Evolutionary conservation across 805 yeast species (phyloP).

Genomic region (Saccharomycopsis schoenii): DNA sequence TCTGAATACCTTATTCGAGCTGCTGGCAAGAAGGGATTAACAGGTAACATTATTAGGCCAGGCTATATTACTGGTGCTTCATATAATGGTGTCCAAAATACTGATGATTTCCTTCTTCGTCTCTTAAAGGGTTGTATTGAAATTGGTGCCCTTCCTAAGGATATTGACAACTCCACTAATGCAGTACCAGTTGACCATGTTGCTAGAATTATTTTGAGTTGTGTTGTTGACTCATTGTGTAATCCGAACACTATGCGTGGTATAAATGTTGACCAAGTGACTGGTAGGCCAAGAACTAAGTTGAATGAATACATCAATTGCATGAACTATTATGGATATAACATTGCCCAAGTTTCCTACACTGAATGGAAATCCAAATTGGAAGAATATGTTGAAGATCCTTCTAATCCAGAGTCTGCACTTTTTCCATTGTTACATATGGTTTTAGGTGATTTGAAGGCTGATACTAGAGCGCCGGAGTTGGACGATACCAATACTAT

Average conservation of each 20-base stretch:
- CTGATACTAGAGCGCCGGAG: slow-evolving; percentile 90
- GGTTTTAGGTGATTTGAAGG: slow-evolving; percentile 86
- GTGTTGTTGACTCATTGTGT: not conserved
- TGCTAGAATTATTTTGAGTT: slow-evolving; percentile 65
- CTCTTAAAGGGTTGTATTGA: slow-evolving; percentile 93
- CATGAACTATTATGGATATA: slow-evolving; percentile 64
- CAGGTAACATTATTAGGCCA: slow-evolving; percentile 87
- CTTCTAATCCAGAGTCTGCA: slow-evolving; percentile 56
- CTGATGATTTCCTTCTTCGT: slow-evolving; percentile 92
- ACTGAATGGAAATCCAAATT: slow-evolving; percentile 68
- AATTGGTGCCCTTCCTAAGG: slow-evolving; percentile 67
- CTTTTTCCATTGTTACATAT: slow-evolving; percentile 88
- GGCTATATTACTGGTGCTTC: slow-evolving; percentile 92
- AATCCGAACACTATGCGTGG: slow-evolving; percentile 33
- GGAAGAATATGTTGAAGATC: slow-evolving; percentile 69
- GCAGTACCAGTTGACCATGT: slow-evolving; percentile 99
- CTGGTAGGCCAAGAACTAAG: slow-evolving; percentile 87
- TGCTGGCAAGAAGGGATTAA: slow-evolving; percentile 82
- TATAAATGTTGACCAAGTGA: slow-evolving; percentile 84
- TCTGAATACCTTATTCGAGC: slow-evolving; percentile 81
- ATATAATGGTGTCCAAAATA: slow-evolving; percentile 77
- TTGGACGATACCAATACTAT: slow-evolving; percentile 79
- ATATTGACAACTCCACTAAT: slow-evolving; percentile 78
- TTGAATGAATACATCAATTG: slow-evolving; percentile 67
- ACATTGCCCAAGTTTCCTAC: slow-evolving; percentile 53